phyloP scores from a whole-genome alignment of 768 basidiomycete species.

The Ramaria rubella region DNA sequence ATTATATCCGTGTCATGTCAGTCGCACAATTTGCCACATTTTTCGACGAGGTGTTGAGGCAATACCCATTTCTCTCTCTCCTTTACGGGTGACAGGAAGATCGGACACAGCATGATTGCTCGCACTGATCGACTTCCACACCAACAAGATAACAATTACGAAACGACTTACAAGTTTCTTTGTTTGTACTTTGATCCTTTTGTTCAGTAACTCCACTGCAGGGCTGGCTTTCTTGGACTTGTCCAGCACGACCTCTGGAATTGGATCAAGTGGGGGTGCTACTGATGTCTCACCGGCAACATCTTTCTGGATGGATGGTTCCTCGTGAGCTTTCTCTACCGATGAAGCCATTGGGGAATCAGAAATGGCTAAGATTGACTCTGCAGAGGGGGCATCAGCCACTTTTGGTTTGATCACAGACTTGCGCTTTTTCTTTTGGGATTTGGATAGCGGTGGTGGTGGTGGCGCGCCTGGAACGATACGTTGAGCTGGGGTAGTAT shows the following conservation, averaged over 20 bases:
- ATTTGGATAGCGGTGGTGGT: conserved; percentile 50
- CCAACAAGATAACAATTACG: conserved; percentile 10
- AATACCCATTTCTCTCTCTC: neutral
- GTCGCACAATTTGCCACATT: neutral
- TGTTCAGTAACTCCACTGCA: conserved; percentile 70
- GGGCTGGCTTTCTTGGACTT: conserved; percentile 47
- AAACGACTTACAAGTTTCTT: conserved; percentile 74
- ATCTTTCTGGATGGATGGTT: conserved; percentile 41
- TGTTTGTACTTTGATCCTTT: conserved; percentile 65
- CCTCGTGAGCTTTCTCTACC: conserved; percentile 46
- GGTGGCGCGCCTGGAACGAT: conserved; percentile 75
- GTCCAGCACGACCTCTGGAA: conserved; percentile 33
- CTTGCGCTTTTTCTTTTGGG: conserved; percentile 65
- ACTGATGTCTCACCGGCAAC: conserved; percentile 40
- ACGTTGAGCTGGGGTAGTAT: conserved; percentile 23
- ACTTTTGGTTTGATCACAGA: conserved; percentile 36
- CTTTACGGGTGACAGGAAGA: no score
- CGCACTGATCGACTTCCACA: neutral
- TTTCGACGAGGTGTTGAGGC: neutral
- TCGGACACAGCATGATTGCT: neutral
- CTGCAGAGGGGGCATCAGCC: conserved; percentile 41
- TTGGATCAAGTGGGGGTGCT: conserved; percentile 30
- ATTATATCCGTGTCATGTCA: neutral
- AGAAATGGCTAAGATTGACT: conserved; percentile 29
- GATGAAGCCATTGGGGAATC: conserved; percentile 41